Percentiles rank a stretch among this genome's conserved stretches.
phyloP scores from a whole-genome alignment of 495 filamentous ascomycete species.

The Podospora didyma region DNA sequence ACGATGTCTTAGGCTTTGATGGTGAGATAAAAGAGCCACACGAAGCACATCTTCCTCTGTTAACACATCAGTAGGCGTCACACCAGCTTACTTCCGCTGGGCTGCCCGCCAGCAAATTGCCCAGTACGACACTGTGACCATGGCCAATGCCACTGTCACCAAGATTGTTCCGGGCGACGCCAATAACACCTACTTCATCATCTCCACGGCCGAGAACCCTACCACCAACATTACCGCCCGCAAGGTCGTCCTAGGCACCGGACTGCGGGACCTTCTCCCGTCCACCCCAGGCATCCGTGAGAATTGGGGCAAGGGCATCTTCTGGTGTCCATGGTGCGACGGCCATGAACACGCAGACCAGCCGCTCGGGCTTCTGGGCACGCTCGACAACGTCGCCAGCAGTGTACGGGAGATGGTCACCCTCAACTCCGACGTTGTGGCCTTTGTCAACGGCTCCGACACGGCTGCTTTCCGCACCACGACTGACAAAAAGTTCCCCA shows the following conservation, averaged over 20 bases:
- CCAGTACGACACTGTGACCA: conserved; percentile 43
- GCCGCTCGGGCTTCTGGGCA: conserved; percentile 48
- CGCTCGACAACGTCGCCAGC: conserved; percentile 38
- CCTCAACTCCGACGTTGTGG: conserved; percentile 36
- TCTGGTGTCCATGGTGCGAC: conserved; percentile 62
- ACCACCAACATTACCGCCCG: conserved; percentile 35
- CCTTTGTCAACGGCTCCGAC: conserved; percentile 54
- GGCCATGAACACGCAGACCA: conserved; percentile 56
- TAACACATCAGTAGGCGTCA: conserved; percentile 36
- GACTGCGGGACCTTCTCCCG: conserved; percentile 52
- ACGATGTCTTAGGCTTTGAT: conserved; percentile 57
- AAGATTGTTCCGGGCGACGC: conserved; percentile 34
- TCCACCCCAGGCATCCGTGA: conserved; percentile 45
- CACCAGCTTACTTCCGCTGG: conserved; percentile 47
- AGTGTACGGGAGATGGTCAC: conserved; percentile 48
- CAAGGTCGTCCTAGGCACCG: conserved; percentile 53
- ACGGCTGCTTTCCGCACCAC: conserved; percentile 35
- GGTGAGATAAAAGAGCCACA: conserved; percentile 27
- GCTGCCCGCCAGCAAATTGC: conserved; percentile 49
- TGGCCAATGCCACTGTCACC: conserved; percentile 49
- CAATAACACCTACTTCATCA: conserved; percentile 42
- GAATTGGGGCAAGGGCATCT: conserved; percentile 55
- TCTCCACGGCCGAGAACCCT: conserved; percentile 9
- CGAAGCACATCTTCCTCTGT: not conserved
- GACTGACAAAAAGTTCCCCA: conserved; percentile 34